Conservation (phyloP, 1,139 yeast species). For the Blastobotrys elegans region DNA sequence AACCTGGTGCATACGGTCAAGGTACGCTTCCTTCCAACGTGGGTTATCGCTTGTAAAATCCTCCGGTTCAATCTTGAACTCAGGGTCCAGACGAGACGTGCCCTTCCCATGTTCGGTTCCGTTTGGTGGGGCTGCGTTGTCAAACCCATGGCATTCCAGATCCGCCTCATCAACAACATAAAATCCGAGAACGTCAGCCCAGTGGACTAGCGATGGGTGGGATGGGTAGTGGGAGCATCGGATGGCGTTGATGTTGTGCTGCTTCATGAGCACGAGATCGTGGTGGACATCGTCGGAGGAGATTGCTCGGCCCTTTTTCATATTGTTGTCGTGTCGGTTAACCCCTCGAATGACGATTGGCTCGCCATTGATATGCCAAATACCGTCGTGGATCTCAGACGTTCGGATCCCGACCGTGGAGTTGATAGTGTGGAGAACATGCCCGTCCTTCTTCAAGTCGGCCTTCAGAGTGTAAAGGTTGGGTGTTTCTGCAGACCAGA, state of each 20-base stretch:
- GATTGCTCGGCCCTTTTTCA: slow-evolving; percentile 35
- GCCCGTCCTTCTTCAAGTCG: slow-evolving; percentile 10
- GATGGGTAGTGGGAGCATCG: slow-evolving; percentile 38
- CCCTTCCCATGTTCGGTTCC: slow-evolving; percentile 2
- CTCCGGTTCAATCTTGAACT: slow-evolving; percentile 12
- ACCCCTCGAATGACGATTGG: slow-evolving; percentile 33
- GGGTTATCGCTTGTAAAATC: slow-evolving; percentile 33
- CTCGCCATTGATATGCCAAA: slow-evolving; percentile 31
- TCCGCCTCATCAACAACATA: slow-evolving; percentile 40
- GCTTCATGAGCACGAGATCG: slow-evolving; percentile 35
- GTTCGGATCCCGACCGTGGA: slow-evolving; percentile 35
- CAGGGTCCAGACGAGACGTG: slow-evolving; percentile 16
- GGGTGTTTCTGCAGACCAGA: slow-evolving; percentile 39
- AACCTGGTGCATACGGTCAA: slow-evolving; percentile 35
- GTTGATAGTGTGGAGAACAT: slow-evolving; percentile 20
- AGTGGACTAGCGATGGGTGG: slow-evolving; percentile 22
- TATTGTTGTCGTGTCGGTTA: slow-evolving; percentile 38
- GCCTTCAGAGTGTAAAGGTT: slow-evolving; percentile 29
- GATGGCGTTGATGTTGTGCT: slow-evolving; percentile 36
- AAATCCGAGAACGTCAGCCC: slow-evolving; percentile 28
- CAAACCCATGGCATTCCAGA: slow-evolving; percentile 38
- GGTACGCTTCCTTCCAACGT: slow-evolving; percentile 34
- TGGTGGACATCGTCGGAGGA: slow-evolving; percentile 31
- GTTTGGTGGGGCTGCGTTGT: slow-evolving; percentile 3
- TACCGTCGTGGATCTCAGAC: slow-evolving; percentile 31